A percentile compares a stretch with the other conserved stretches of the same genome.
Conservation (phyloP, 805 yeast genomes). For the Candida sakaeoensis region DNA sequence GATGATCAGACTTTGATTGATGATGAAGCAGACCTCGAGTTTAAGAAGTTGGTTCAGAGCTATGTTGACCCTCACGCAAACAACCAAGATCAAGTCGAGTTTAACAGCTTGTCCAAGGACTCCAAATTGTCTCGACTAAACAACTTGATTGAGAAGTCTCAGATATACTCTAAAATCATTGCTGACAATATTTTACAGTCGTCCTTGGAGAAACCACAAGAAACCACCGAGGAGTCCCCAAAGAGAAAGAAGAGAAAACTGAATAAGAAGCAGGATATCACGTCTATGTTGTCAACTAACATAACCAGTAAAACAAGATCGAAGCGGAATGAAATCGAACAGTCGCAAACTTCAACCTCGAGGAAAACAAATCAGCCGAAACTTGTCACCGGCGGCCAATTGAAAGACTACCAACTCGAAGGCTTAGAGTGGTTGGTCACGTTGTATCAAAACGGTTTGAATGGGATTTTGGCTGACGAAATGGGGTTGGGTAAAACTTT, state of each 20-base stretch:
- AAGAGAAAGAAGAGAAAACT: constrained; percentile 17
- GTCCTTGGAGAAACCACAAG: constrained; percentile 16
- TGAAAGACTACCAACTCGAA: constrained; percentile 83
- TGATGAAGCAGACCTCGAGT: constrained; percentile 2
- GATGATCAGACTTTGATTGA: neutral
- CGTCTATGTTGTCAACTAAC: constrained; percentile 16
- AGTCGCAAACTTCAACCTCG: constrained; percentile 16
- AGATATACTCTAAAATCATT: constrained; percentile 81
- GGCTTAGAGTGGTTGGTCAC: constrained; percentile 91
- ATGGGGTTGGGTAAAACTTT: constrained; percentile 97
- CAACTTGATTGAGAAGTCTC: constrained; percentile 79
- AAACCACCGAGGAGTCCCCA: constrained; percentile 15
- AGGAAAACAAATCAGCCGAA: constrained; percentile 22
- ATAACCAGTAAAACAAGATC: constrained; percentile 16
- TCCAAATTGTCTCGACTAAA: constrained; percentile 63
- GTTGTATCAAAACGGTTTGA: constrained; percentile 86
- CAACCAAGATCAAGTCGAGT: constrained; percentile 32
- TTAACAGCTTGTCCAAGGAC: constrained; percentile 46
- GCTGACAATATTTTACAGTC: constrained; percentile 69
- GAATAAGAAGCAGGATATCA: constrained; percentile 14
- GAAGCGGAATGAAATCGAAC: constrained; percentile 22
- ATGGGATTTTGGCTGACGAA: constrained; percentile 95
- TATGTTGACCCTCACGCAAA: neutral
- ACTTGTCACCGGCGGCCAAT: constrained; percentile 41
- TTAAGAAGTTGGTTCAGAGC: constrained; percentile 8